Base-by-base conservation (phyloP, 179 eudicot species). In the Beta corolliflora region DNA sequence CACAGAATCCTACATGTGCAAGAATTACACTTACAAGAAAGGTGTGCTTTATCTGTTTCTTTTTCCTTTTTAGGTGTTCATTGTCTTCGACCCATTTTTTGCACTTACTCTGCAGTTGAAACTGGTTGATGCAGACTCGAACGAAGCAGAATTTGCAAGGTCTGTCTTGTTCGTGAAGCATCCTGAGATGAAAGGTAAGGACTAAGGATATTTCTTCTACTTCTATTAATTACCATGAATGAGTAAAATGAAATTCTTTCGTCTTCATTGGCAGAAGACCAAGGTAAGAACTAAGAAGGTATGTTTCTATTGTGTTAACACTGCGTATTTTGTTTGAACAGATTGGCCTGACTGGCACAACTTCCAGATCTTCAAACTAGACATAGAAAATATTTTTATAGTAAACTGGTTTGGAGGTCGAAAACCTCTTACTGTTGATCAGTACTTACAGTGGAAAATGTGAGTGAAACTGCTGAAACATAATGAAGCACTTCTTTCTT, bases 371-470 rank as follows among this genome's bases (percentile, higher is more conserved):
- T 95, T 84, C 84, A 93, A 87, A 81, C 78, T 95, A 74, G 91
- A 89, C 58, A 91, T 90, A 4, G 90, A 85, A 25, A 85, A 93
- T 73, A 90, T 95, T 44, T 95, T 92, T 73, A 50, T 95, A 88
- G 90, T 95, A 9, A 93, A 95, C 81, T 92, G 92, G 93, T 95
- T 84, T 83, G 98, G 97, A 71, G 97, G 98, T 76, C 94, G 88
- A 73, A 93, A 91, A 82, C 91, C 93, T 86, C 85, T 95, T 18
- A 92, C 98, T 12, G 94, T 92, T 84, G 92, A 95, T 60, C 90
- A 95, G 82, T 95, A 95, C 77, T 86, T 95, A 65, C 80, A 87
- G 14, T 85, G 86, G 60, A 79, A 88, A 78, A 82, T 74, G 97
- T 93, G 87, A 92, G 97, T 87, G 54, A 77, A 14, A 29, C 46